phyloP scores from a whole-genome alignment of 805 yeast species.

The Wickerhamiella vanderwaltii region DNA sequence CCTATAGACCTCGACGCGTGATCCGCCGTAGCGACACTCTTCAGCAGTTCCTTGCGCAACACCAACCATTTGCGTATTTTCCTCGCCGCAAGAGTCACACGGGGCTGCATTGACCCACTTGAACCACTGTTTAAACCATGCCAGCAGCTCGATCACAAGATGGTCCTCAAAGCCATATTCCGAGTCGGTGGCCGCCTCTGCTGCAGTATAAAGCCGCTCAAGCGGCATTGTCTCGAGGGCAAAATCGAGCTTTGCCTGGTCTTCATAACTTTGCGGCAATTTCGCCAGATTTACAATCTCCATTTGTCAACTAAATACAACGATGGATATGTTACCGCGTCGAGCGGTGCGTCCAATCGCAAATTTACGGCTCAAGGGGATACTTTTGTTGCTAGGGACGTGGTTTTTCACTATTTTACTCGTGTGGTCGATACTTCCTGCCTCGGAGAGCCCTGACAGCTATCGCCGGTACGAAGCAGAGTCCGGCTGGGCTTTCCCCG shows the following conservation, averaged over 20 bases:
- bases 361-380: conserved; percentile 11
- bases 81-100: conserved; percentile 43
- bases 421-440: conserved; percentile 12
- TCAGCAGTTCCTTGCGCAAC: conserved; percentile 33
- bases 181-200: conserved; percentile 35
- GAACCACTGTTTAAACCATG: conserved; percentile 72
- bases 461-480: conserved; percentile 17
- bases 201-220: conserved; percentile 44
- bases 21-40: conserved; percentile 42
- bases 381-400: conserved; percentile 8
- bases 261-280: conserved; percentile 32
- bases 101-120: conserved; percentile 67
- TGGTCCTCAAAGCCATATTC: conserved; percentile 41
- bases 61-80: conserved; percentile 32
- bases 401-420: conserved; percentile 13
- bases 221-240: conserved; percentile 57
- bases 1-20: conserved; percentile 48
- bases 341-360: conserved; percentile 4
- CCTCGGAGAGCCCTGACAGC: conserved; percentile 12
- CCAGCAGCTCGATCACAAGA: conserved; percentile 43
- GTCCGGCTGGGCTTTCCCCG: conserved; percentile 31
- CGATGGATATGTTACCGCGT: conserved; percentile 1
- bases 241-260: conserved; percentile 35
- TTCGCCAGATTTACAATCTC: conserved; percentile 11
- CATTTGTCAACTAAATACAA: conserved; percentile 10